A percentile compares a stretch with the other conserved stretches of the same genome.
Evolutionary conservation across 2,329 filamentous ascomycete species (phyloP).

Genomic region (Cladosporium sp.): DNA sequence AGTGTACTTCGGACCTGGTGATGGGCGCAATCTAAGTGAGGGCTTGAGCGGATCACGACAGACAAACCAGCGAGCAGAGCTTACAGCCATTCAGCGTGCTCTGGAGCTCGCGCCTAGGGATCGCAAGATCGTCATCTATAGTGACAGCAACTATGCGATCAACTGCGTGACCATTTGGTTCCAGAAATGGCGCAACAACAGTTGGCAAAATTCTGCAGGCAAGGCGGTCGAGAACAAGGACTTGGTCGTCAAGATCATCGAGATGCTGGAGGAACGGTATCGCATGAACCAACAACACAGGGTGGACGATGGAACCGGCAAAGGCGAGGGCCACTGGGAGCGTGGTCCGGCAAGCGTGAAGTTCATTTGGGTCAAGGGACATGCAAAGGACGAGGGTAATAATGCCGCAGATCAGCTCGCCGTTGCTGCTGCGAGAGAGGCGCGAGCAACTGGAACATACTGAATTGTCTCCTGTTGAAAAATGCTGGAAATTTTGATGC

Average conservation of each 20-base stretch:
- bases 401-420: conserved; percentile 75
- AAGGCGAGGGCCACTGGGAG: conserved; percentile 25
- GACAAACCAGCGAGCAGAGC: conserved; percentile 95
- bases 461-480: neutral
- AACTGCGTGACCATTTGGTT: conserved; percentile 87
- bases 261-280: conserved; percentile 60
- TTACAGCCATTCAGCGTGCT: conserved; percentile 81
- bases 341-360: conserved; percentile 36
- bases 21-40: conserved; percentile 63
- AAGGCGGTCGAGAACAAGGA: conserved; percentile 83
- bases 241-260: conserved; percentile 68
- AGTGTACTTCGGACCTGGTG: conserved; percentile 60
- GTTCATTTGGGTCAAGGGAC: conserved; percentile 90
- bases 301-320: conserved; percentile 25
- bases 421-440: conserved; percentile 57
- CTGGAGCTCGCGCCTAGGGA: conserved; percentile 68
- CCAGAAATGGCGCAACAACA: conserved; percentile 67
- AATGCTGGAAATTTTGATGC: no score
- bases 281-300: conserved; percentile 27
- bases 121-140: conserved; percentile 70
- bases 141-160: conserved; percentile 89
- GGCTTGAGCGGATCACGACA: conserved; percentile 68
- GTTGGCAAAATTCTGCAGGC: conserved; percentile 70
- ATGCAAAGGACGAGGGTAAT: conserved; percentile 70
- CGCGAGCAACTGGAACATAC: conserved; percentile 18